phyloP scores from a whole-genome alignment of 2,329 filamentous ascomycete genomes.

The Colletotrichum karsti region DNA sequence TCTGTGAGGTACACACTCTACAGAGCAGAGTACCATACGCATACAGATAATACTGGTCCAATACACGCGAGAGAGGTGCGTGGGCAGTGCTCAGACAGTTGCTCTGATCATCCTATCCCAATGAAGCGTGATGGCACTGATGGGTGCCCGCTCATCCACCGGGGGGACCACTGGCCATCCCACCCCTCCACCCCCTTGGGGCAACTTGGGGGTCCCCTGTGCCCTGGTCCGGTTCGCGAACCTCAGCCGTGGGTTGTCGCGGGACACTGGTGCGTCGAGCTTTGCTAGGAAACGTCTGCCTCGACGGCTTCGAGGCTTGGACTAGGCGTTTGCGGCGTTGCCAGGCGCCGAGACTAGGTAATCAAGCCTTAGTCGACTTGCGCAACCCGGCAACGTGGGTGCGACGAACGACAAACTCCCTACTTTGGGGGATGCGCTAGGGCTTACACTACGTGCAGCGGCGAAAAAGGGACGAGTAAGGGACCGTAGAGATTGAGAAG shows the following conservation, averaged over 20 bases:
- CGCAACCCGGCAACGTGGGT: conserved; percentile 25
- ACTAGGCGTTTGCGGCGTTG: not conserved
- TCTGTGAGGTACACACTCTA: too few relatives aligned
- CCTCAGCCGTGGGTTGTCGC: conserved; percentile 3
- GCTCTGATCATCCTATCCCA: conserved; percentile 27
- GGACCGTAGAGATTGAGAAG: not conserved
- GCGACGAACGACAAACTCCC: conserved; percentile 5
- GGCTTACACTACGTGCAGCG: conserved; percentile 10
- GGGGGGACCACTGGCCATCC: not conserved
- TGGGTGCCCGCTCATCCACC: conserved; percentile 12
- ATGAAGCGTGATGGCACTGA: conserved; percentile 20
- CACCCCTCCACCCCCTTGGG: conserved; percentile 3
- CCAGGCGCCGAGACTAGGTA: not conserved
- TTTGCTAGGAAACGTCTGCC: not conserved
- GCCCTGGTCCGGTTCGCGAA: not conserved
- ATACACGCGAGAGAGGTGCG: conserved; percentile 7
- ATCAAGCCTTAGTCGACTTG: conserved; percentile 8
- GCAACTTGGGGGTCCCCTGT: not conserved
- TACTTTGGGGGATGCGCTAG: conserved; percentile 18
- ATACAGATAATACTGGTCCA: not conserved
- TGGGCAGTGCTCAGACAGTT: conserved; percentile 25
- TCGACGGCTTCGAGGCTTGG: too few relatives aligned
- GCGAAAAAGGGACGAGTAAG: not conserved
- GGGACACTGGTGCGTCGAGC: not conserved
- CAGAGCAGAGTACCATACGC: too few relatives aligned